phyloP scores from a whole-genome alignment of 441 rosid genomes.

The Jatropha multifida region DNA sequence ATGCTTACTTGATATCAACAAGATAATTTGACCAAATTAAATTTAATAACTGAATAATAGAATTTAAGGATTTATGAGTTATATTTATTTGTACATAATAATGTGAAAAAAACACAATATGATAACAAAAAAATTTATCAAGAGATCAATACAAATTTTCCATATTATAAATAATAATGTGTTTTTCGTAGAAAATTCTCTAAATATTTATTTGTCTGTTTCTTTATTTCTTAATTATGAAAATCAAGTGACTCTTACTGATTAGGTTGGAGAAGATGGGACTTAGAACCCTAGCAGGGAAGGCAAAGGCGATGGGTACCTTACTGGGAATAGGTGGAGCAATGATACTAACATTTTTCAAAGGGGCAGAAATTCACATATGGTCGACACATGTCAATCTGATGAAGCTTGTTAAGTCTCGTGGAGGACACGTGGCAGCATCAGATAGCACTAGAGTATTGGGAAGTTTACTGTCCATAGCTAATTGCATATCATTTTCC shows the following conservation, averaged over 20 bases:
- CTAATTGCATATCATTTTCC: slow-evolving; percentile 9
- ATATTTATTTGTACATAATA: too few species aligned
- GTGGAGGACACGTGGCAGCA: background rate
- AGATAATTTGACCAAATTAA: too few species aligned
- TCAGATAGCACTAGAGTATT: background rate
- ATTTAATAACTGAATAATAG: too few species aligned
- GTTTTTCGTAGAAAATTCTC: too few species aligned
- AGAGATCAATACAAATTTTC: too few species aligned
- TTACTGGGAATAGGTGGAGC: slow-evolving; percentile 33
- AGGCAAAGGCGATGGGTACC: slow-evolving; percentile 35
- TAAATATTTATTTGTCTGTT: too few species aligned
- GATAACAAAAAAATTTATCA: too few species aligned
- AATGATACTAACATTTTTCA: slow-evolving; percentile 35
- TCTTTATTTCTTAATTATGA: too few species aligned
- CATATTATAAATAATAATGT: too few species aligned
- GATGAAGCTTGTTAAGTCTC: background rate
- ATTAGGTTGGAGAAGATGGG: slow-evolving; percentile 31
- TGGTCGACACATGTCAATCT: slow-evolving; percentile 20
- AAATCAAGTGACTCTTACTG: background rate
- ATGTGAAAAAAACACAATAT: too few species aligned
- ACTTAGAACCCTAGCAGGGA: slow-evolving; percentile 14
- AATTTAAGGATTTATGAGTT: too few species aligned
- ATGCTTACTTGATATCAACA: too few species aligned
- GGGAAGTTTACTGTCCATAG: slow-evolving; percentile 19
- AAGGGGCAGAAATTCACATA: slow-evolving; percentile 25